Evolutionary conservation across 805 yeast species (phyloP), one percentile per base, ranked within the genome.

Genomic region (Metschnikowia similis): DNA sequence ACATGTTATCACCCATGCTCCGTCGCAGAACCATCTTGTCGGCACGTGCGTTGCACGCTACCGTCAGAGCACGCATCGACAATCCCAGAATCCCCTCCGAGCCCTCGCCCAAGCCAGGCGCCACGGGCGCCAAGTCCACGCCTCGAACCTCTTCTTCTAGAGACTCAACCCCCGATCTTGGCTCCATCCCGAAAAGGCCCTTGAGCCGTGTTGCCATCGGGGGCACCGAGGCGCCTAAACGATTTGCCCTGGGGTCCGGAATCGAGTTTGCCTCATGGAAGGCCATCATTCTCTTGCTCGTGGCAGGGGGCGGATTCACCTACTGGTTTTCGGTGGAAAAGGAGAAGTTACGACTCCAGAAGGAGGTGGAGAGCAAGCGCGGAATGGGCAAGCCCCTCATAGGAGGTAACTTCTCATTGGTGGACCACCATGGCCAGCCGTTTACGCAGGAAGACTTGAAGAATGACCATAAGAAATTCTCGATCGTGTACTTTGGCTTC

Each of bases 401-500:
- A 54, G 99, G 99, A 17, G 98, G 98, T 0, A 85, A 89, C 10
- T 94, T 94, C 67, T 71, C 77, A 49, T 71, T 94, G 54, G 69
- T 79, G 8, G 96, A 92, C 64, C 76, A 79, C 32, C 70, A 89
- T 47, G 90, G 91, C 35, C 69, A 85, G 28, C 67, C 65, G 16
- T 94, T 94, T 67, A 89, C 97, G 1, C 83, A 89, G 28, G 75
- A 88, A 54, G 77, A 92, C 58, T 71, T 94, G 62, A 69, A 79
- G 54, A 94, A 91, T 32, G 66, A 70, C 49, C 57, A 69, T 5
- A 69, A 68, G 54, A 85, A 81, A 65, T 94, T 90, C 68, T 82
- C 92, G 9, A 72, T 94, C 41, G 67, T 92, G n/a, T 94, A 94
- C 66, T 94, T 94, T 70, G 99, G 99, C 0, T 94, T 94, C 73